Base-by-base conservation (phyloP, 805 yeast species). In the Yamadazyma laniorum region DNA sequence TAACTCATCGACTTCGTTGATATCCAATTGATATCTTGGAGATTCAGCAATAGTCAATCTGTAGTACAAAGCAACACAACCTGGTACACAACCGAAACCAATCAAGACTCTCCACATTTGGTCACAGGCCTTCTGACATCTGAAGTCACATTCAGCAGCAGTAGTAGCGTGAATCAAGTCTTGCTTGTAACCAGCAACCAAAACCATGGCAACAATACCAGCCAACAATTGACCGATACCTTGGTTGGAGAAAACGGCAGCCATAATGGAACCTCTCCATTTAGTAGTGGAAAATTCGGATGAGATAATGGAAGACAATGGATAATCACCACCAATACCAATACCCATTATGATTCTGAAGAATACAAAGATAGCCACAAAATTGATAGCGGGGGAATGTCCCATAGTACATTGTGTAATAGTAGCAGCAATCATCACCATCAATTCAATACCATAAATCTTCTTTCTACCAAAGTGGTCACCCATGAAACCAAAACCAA, bases 261-360 rank as follows among this genome's bases (percentile, higher is more conserved):
- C 89, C 95, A 88, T 88, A 53, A 87, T 87, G 49, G 96, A 95
- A 76, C 96, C 96, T 80, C 96, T 85, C 95, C 95, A 88, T 65
- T 85, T 87, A 50, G 96, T 88, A 43, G 96, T 86, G 18, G 96
- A 77, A 56, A 88, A 88, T 72, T 88, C 96, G 42, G 96, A 82
- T 7, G 95, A 83, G 49, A 88, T 88, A 61, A 88, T 83, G n/a
- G 95, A 86, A 13, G 95, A 86, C 55, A 89, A 74, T 51, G 96
- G 96, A 63, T 88, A 88, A 70, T 88, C 96, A 75, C 96, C 96
- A 72, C 96, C 96, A 53, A 88, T 89, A 79, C 96, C 96, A 53
- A 89, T 82, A 74, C 96, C 96, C 87, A 82, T 83, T 47, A 88
- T 57, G 49, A 88, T 81, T 79, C 96, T 84, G 69, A 80, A 82